Conservation (phyloP, 2,329 filamentous ascomycete genomes). For the Apiospora rasikravindrae region DNA sequence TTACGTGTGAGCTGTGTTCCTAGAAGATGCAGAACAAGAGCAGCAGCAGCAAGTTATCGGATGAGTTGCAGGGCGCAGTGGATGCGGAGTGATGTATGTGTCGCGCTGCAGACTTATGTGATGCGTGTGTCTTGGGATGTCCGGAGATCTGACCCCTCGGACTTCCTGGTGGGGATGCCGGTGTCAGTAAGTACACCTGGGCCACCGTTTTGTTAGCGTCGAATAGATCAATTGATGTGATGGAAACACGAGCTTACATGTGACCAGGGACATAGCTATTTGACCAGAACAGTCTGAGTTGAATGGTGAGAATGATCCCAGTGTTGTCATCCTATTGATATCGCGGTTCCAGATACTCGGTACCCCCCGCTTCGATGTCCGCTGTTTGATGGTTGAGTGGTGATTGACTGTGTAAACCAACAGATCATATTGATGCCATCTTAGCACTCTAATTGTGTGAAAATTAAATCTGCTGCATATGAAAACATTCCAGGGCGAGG, state of each 20-base stretch:
- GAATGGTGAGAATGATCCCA: too few species aligned
- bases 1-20: background rate
- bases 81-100: background rate
- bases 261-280: too few species aligned
- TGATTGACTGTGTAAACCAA: too few species aligned
- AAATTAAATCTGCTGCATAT: too few species aligned
- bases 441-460: too few species aligned
- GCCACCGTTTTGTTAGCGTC: background rate
- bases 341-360: too few species aligned
- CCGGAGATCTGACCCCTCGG: constrained; percentile 1
- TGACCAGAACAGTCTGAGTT: too few species aligned
- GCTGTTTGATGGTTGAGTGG: too few species aligned
- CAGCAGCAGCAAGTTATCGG: background rate
- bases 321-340: too few species aligned
- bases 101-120: background rate
- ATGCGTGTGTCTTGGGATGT: background rate
- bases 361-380: too few species aligned
- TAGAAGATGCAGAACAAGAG: background rate
- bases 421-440: too few species aligned
- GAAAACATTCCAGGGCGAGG: too few species aligned
- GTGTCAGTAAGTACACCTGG: background rate
- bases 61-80: background rate
- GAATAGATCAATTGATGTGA: background rate
- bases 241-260: background rate
- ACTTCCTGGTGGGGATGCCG: constrained; percentile 16